Evolutionary conservation across 2,329 filamentous ascomycete genomes (phyloP).

Genomic region (Pseudopyricularia javanii): DNA sequence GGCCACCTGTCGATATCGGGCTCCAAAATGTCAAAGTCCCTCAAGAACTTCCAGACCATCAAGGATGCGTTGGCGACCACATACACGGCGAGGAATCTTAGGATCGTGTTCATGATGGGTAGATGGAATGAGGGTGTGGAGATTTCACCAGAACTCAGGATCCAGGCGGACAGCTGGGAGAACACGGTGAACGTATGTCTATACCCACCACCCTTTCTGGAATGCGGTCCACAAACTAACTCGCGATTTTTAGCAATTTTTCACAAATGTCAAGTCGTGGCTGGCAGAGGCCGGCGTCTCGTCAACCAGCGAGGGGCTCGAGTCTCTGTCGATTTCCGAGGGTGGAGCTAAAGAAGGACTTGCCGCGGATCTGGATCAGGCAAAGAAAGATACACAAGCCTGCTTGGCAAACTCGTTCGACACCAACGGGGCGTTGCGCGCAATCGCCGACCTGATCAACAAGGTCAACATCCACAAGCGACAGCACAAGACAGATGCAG

Average conservation of each 20-base stretch:
- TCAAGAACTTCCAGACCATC: conserved; percentile 96
- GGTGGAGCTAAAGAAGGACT: not conserved
- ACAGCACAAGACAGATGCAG: conserved; percentile 20
- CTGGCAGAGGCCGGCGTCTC: conserved; percentile 1
- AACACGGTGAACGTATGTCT: conserved; percentile 42
- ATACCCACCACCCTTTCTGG: not conserved
- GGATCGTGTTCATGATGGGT: conserved; percentile 78
- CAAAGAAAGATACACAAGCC: conserved; percentile 35
- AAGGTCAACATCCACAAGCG: conserved; percentile 55
- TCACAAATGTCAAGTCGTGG: conserved; percentile 7
- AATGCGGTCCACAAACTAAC: not conserved
- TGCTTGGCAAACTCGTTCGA: conserved; percentile 79
- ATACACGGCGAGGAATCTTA: conserved; percentile 68
- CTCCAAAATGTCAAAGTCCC: conserved; percentile 88
- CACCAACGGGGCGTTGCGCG: conserved; percentile 65
- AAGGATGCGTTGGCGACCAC: conserved; percentile 59
- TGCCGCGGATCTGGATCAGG: conserved; percentile 20
- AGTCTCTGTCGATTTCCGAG: not conserved
- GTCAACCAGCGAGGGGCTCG: not conserved
- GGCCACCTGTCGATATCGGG: conserved; percentile 82
- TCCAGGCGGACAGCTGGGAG: conserved; percentile 67
- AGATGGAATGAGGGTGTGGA: conserved; percentile 87
- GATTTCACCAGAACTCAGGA: conserved; percentile 72
- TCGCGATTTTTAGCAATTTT: conserved; percentile 15
- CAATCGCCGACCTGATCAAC: conserved; percentile 67